Evolutionary conservation across 2,329 filamentous ascomycete species (phyloP).

Genomic region (Sporothrix pseudoabietina): DNA sequence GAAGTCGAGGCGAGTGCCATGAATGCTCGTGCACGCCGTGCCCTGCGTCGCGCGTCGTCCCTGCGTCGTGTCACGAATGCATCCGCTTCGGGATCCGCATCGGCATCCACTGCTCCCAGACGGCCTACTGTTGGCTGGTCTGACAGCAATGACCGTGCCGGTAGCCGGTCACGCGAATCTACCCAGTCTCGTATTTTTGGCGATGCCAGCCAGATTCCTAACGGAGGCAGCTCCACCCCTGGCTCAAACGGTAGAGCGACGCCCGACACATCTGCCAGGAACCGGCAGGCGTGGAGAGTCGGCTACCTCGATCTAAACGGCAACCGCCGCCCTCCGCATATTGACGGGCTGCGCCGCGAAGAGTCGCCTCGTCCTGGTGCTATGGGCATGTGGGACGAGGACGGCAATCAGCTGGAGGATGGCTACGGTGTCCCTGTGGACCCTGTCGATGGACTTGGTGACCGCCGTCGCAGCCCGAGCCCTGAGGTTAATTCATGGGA

Average conservation of each 20-base stretch:
- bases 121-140: slow-evolving; percentile 29
- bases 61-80: slow-evolving; percentile 25
- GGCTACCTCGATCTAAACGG: slow-evolving; percentile 24
- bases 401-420: slow-evolving; percentile 18
- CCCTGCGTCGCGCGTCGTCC: slow-evolving; percentile 8
- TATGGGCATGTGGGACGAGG: background rate
- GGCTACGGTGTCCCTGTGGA: slow-evolving; percentile 11
- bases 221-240: background rate
- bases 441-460: slow-evolving; percentile 72
- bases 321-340: slow-evolving; percentile 26
- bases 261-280: background rate
- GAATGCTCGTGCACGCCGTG: background rate
- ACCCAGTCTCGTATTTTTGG: slow-evolving; percentile 30
- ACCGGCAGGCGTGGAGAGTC: slow-evolving; percentile 20
- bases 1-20: background rate
- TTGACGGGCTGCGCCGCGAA: background rate
- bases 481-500: slow-evolving; percentile 75
- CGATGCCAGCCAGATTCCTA: slow-evolving; percentile 23
- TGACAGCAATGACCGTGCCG: slow-evolving; percentile 12
- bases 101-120: slow-evolving; percentile 3
- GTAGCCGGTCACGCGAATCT: slow-evolving; percentile 7
- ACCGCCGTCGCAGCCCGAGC: slow-evolving; percentile 81
- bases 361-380: background rate
- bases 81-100: background rate
- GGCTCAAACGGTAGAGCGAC: slow-evolving; percentile 5